phyloP scores from a whole-genome alignment of 2,329 filamentous ascomycete species.

The Paecilomyces variotii region DNA sequence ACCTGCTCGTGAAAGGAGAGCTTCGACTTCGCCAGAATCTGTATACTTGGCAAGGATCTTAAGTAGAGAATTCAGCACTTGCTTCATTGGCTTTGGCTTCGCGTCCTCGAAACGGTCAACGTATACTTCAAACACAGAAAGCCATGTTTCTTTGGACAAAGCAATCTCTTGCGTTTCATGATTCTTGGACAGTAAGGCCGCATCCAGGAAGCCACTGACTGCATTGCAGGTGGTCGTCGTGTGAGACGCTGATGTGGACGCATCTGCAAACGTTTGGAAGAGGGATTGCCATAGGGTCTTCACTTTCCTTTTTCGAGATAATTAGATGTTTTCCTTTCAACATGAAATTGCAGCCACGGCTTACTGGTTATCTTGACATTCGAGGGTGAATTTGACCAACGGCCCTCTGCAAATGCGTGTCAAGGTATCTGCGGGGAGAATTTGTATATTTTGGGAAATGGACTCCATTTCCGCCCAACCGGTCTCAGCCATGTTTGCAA shows the following conservation, averaged over 20 bases:
- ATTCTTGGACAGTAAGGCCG: conserved; percentile 23
- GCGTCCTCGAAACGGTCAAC: conserved; percentile 34
- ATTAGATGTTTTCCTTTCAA: conserved; percentile 1
- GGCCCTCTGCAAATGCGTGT: conserved; percentile 26
- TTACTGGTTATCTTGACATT: conserved; percentile 26
- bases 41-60: conserved; percentile 24
- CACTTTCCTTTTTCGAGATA: conserved; percentile 18
- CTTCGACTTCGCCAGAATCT: conserved; percentile 11
- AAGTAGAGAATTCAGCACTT: conserved; percentile 34
- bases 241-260: conserved; percentile 32
- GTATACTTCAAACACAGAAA: conserved; percentile 31
- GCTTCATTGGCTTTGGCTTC: conserved; percentile 38
- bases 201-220: conserved; percentile 36
- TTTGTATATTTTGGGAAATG: conserved; percentile 26
- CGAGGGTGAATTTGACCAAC: conserved; percentile 24
- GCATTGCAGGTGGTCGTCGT: conserved; percentile 37
- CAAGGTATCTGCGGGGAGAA: conserved; percentile 26
- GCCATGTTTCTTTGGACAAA: conserved; percentile 29
- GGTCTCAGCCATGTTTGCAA: conserved; percentile 6
- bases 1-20: conserved; percentile 17
- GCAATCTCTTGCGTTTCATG: conserved; percentile 24
- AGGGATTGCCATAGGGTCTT: conserved; percentile 31
- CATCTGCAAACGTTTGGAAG: conserved; percentile 32
- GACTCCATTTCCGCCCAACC: conserved; percentile 19
- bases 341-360: conserved; percentile 4